phyloP scores from a whole-genome alignment of 768 basidiomycete species.

The Dendrothele bispora region DNA sequence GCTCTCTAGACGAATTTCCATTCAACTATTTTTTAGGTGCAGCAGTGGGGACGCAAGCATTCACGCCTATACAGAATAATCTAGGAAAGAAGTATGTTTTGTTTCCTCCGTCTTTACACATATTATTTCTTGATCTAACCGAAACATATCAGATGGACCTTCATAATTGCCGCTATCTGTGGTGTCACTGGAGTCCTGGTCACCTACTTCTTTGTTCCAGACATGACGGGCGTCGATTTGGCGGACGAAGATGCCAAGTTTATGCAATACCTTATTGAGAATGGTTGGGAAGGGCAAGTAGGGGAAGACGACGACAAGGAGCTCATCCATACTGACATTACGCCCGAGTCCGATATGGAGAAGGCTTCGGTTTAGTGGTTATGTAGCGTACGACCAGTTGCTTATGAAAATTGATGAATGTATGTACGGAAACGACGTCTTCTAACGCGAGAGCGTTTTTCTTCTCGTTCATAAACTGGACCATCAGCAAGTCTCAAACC shows the following conservation, averaged over 20 bases:
- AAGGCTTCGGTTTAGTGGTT: neutral
- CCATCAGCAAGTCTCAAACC: too few relatives aligned
- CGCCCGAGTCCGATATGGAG: neutral
- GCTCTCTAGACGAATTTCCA: neutral
- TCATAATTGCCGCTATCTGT: slow-evolving; percentile 69
- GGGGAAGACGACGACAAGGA: slow-evolving; percentile 30
- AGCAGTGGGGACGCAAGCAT: slow-evolving; percentile 68
- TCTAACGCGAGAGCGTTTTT: too few relatives aligned
- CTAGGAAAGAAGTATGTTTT: slow-evolving; percentile 58
- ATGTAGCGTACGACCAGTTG: too few relatives aligned
- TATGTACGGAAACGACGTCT: neutral
- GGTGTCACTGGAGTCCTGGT: slow-evolving; percentile 62
- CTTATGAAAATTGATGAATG: too few relatives aligned
- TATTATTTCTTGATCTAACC: neutral
- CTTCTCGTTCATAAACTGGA: too few relatives aligned
- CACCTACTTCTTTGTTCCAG: slow-evolving; percentile 68
- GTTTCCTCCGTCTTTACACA: slow-evolving; percentile 2
- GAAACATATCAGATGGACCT: slow-evolving; percentile 50
- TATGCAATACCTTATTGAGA: slow-evolving; percentile 54
- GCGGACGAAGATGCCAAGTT: slow-evolving; percentile 66
- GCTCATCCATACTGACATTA: neutral
- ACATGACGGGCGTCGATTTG: slow-evolving; percentile 67
- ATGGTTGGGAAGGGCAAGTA: slow-evolving; percentile 66
- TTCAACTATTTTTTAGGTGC: too few relatives aligned
- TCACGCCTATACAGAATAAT: slow-evolving; percentile 66